Evolutionary conservation across 78 protist genomes (phyloP), one percentile per base, ranked within the genome.

Genomic region (slime mould (Dictyostelium discoideum)): DNA sequence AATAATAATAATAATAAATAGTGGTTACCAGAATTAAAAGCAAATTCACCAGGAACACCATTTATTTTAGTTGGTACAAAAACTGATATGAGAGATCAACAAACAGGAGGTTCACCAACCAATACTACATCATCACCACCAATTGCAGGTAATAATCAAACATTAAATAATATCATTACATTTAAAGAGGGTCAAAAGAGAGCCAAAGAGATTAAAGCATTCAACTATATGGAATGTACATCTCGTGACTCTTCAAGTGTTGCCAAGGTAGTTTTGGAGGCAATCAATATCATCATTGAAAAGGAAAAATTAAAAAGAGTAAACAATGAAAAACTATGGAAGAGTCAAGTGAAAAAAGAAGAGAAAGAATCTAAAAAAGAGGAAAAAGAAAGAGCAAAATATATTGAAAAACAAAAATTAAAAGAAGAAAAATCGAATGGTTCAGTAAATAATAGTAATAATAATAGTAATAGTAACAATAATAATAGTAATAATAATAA

Each of bases 21-120:
- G 96, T 96, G 97, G 97, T 24, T 86, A 18, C 92, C 93, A 60
- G 97, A 96, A 42, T 48, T 96, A 26, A 87, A 89, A 29, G 67
- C 86, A 42, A 96, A 84, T 32, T 85, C 90, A 83, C 97, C 92
- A 65, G 89, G 87, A 9, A 96, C 97, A 4, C 97, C 97, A 81
- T 92, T 87, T 78, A 85, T 96, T 78, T 76, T 96, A 46, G 95
- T 89, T 3, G 97, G 97, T 22, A 96, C 97, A 39, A 96, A 96
- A 74, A 96, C 97, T 8, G 97, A 96, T 73, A 77, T 96, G 86
- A 87, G 97, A 86, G 93, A 85, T 24, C 57, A 54, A 54, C 63
- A 60, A 60, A 32, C 32, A 60, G 50, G 69, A 63, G 14, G 18
- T 3, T 18, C 76, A 20, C 37, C 40, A 18, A 65, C 87, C 39